Evolutionary conservation across 495 filamentous ascomycete species (phyloP), one percentile per base, ranked within the genome.

Genomic region (Aspergillus biplanus): DNA sequence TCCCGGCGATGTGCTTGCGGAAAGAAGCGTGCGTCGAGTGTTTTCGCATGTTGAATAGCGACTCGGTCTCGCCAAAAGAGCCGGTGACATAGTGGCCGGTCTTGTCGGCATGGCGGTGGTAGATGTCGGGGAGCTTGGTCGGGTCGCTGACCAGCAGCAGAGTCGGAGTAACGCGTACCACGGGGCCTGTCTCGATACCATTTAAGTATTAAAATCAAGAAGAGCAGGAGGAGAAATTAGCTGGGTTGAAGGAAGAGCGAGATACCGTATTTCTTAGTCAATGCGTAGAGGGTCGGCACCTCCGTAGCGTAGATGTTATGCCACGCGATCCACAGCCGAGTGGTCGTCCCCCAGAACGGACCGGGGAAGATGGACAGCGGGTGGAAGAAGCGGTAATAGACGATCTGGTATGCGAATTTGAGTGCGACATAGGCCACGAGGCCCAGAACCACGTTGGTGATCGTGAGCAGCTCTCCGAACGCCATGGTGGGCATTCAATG

Each of bases 31-130:
- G 75, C 32, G 64, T 72, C 58, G 83, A 80, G 64, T 84, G 78
- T 37, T 73, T 73, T 47, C 78, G 77, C 68, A 80, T 82, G 52
- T 80, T 83, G 64, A 83, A 83, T 61, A 83, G 61, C 13, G 75
- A 74, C 60, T 80, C 77, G 12, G 73, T 73, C 46, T 83, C 76
- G 8, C 81, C 82, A 44, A 82, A 82, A 6, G 75, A 73, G 13
- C 80, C 80, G 2, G 81, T 79, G 49, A 79, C 82, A 56, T 85
- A 85, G 59, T 83, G 80, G 5, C 78, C 75, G 1, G 81, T 80
- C 59, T 87, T 87, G 71, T 85, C 82, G 12, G 78, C 83, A 64
- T 80, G 76, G 57, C 81, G 78, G 62, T 84, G 78, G 69, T 85
- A 86, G 39, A 85, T 71, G 7, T 80, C 72, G 0, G 83, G 82